Conservation (phyloP, 352 stramenopile genomes). For the Aphanomyces astaci region DNA sequence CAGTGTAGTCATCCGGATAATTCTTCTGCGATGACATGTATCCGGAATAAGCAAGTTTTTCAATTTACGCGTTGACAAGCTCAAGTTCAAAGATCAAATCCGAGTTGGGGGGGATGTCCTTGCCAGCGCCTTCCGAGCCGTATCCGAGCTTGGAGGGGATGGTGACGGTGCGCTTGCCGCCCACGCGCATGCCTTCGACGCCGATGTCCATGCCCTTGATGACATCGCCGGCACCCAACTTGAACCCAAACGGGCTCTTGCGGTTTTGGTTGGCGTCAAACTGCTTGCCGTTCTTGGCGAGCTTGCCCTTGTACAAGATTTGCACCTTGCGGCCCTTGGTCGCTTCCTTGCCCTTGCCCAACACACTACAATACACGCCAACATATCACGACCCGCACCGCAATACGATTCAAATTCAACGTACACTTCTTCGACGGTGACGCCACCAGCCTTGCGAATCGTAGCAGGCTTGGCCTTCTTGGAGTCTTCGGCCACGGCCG, state of each 20-base stretch:
- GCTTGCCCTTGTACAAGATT: conserved; percentile 72
- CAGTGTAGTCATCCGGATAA: background rate
- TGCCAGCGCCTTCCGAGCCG: conserved; percentile 67
- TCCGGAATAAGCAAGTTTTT: too few relatives aligned
- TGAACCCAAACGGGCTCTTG: conserved; percentile 80
- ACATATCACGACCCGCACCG: background rate
- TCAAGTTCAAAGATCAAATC: conserved; percentile 94
- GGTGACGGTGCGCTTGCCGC: conserved; percentile 88
- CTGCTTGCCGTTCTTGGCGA: conserved; percentile 73
- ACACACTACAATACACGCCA: conserved; percentile 32
- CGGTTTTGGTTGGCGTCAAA: conserved; percentile 75
- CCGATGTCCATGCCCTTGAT: conserved; percentile 95
- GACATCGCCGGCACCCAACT: conserved; percentile 80
- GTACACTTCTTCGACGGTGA: conserved; percentile 73
- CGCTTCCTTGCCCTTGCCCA: conserved; percentile 60
- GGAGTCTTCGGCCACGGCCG: conserved; percentile 50
- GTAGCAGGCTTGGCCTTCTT: conserved; percentile 67
- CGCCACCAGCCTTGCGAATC: conserved; percentile 55
- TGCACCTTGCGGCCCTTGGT: conserved; percentile 60
- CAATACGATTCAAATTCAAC: too few relatives aligned
- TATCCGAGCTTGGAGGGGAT: conserved; percentile 94
- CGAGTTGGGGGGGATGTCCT: conserved; percentile 85
- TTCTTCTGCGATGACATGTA: too few relatives aligned
- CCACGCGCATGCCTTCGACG: conserved; percentile 82
- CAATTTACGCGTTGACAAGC: conserved; percentile 31